Evolutionary conservation across 2,329 filamentous ascomycete species (phyloP), one percentile per base, ranked within the genome.

Genomic region (Orbilia ellipsospora): DNA sequence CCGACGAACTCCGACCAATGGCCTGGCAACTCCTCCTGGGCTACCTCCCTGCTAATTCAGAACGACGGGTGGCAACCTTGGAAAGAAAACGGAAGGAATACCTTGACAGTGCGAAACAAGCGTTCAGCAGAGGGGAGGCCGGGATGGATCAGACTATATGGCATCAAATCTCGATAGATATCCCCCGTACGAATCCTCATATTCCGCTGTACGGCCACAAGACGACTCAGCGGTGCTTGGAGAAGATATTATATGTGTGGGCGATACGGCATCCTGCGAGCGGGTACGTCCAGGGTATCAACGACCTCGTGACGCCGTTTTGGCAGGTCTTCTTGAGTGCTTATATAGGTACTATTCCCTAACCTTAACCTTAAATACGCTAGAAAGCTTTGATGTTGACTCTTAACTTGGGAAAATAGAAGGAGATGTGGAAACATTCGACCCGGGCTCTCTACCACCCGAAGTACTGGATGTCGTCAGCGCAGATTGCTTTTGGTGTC

Each of bases 151-250:
- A 99, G 84, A 91, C 93, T n/a, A 90, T 99, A 73, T 99, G 95
- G 95, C 95, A 99, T 84, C 95, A 99, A 81, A 98, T 99, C 83
- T 97, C 93, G 83, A 99, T 99, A 80, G 95, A 99, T 81, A 92
- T 98, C 20, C 95, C 95, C 1, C 89, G 95, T 60, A 99, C 95
- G 2, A 98, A 97, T 81, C 95, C 95, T 10, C 95, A 98, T 82
- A 90, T 99, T 64, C 92, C 96, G 79, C 86, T 99, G 0, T 99
- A 99, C 83, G 88, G 92, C 78, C 98, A 97, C 81, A 94, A 98
- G 83, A 94, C 94, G 3, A 99, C 96, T 0, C 95, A 99, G 82
- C 87, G 94, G 65, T 97, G 93, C 0, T 84, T 99, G 13, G 96
- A 99, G 83, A 89, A 94, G 57, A 98, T 99, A 79, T 84, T 99